phyloP scores from a whole-genome alignment of 345 rosid genomes.

The Brassica juncea region DNA sequence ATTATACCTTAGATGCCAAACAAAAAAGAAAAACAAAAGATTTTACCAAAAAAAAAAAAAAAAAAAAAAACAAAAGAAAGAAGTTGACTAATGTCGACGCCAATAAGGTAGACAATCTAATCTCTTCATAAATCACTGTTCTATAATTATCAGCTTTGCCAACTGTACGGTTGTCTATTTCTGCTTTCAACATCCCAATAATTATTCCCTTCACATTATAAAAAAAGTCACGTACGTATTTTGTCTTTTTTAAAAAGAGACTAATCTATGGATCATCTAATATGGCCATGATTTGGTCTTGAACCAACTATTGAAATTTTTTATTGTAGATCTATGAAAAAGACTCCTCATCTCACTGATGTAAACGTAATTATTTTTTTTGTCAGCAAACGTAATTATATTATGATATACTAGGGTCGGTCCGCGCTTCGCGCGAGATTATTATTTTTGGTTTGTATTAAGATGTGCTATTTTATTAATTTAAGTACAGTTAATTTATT shows the following conservation, averaged over 20 bases:
- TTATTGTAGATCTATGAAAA: not conserved
- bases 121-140: constrained; percentile 21
- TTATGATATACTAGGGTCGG: not conserved
- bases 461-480: no score
- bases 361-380: not conserved
- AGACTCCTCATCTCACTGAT: not conserved
- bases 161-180: constrained; percentile 7
- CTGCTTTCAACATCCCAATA: constrained; percentile 31
- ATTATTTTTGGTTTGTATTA: no score
- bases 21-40: not conserved
- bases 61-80: not conserved
- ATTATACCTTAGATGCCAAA: not conserved
- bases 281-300: constrained; percentile 7
- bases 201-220: not conserved
- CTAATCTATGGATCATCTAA: not conserved
- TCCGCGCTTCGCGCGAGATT: no score
- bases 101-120: constrained; percentile 17
- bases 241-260: not conserved
- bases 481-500: no score
- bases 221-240: not conserved
- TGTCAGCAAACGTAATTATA: not conserved
- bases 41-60: not conserved
- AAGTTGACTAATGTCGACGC: constrained; percentile 15
- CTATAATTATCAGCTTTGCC: constrained; percentile 20
- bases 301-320: not conserved